Conservation (phyloP, 2,329 filamentous ascomycete genomes). For the Eutypella sp. region DNA sequence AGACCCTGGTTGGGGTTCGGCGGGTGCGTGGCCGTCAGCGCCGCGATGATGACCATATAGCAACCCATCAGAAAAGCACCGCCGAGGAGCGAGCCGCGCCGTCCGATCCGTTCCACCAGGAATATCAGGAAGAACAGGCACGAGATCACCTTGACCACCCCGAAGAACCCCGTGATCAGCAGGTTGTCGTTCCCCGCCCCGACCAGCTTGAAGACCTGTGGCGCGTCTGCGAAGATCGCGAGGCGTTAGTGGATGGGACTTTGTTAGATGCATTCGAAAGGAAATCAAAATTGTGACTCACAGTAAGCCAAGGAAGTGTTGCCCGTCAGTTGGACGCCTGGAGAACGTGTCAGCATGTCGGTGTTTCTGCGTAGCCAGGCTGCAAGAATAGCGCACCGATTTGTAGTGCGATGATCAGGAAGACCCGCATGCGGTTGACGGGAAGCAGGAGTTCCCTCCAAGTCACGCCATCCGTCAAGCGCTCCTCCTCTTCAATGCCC, state of each 20-base stretch:
- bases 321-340: conserved; percentile 14
- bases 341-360: neutral
- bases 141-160: conserved; percentile 46
- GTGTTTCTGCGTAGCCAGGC: neutral
- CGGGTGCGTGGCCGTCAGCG: conserved; percentile 37
- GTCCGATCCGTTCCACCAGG: conserved; percentile 43
- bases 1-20: conserved; percentile 21
- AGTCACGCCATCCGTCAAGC: conserved; percentile 36
- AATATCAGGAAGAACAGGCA: conserved; percentile 48
- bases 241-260: no score
- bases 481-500: conserved; percentile 40
- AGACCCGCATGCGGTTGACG: conserved; percentile 39
- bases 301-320: conserved; percentile 43
- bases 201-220: conserved; percentile 49
- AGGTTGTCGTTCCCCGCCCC: conserved; percentile 39
- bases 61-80: conserved; percentile 40
- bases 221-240: conserved; percentile 34
- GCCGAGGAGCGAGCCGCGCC: conserved; percentile 34
- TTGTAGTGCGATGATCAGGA: conserved; percentile 43
- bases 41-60: conserved; percentile 39
- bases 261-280: no score
- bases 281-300: no score
- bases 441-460: conserved; percentile 39
- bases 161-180: conserved; percentile 48
- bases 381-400: conserved; percentile 21